phyloP scores from a whole-genome alignment of 202 grass and related monocot genomes.

The Schoenoplectus triqueter region DNA sequence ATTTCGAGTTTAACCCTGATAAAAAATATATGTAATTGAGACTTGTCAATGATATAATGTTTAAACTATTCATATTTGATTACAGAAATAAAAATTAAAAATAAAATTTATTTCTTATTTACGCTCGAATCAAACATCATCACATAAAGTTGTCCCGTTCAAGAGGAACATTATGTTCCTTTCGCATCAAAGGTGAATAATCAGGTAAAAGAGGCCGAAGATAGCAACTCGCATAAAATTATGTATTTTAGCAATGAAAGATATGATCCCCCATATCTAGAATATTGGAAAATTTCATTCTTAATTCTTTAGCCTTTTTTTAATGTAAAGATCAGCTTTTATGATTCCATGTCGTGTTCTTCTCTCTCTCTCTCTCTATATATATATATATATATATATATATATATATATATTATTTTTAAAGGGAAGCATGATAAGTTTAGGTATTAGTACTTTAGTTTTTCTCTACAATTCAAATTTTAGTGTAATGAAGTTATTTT shows the following conservation, averaged over 20 bases:
- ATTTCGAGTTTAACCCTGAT: no score
- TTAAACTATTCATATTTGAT: not conserved
- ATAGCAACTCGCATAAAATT: conserved; percentile 9
- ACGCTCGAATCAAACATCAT: not conserved
- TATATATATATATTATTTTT: no score
- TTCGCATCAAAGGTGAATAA: conserved; percentile 5
- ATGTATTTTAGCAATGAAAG: conserved; percentile 14
- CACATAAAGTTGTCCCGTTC: not conserved
- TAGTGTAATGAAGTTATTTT: no score
- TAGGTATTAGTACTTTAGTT: no score
- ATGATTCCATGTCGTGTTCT: not conserved
- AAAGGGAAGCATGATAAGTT: no score
- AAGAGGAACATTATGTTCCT: conserved; percentile 34
- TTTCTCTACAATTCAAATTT: no score
- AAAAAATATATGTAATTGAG: no score
- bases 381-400: no score
- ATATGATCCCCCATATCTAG: conserved; percentile 32
- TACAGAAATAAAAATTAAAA: not conserved
- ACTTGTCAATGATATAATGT: no score
- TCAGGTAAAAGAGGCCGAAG: conserved; percentile 3
- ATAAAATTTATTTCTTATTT: no score
- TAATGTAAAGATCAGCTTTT: conserved; percentile 21
- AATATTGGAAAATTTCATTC: conserved; percentile 12
- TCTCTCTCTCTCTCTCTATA: not conserved
- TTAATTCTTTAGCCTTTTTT: not conserved